These are phyloP conservation scores for Recurvomyces mirabilis DNA, from an alignment of 495 filamentous ascomycete species.

Conservation along the genomic window DNA sequence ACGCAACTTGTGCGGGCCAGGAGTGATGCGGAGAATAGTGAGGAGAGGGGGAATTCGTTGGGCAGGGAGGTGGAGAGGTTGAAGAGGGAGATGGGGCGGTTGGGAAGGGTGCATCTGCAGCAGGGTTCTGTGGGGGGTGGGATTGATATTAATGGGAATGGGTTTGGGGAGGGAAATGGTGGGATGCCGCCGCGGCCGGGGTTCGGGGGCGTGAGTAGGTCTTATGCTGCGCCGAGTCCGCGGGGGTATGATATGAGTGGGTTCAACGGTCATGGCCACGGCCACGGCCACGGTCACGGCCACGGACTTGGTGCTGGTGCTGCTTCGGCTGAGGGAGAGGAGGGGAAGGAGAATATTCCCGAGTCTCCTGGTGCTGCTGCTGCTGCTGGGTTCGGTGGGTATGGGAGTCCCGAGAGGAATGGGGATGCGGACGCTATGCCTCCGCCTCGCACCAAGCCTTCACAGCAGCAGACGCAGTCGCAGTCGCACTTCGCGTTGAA, in stretches of 20 bases:
- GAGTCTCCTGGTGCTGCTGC: background rate
- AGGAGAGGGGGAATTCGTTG: conserved; percentile 69
- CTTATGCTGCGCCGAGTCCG: background rate
- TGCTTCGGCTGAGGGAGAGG: no score
- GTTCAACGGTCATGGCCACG: conserved; percentile 1
- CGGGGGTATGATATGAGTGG: background rate
- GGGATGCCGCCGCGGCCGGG: background rate
- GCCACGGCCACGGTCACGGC: background rate
- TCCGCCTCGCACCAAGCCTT: background rate
- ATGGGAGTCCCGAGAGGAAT: background rate
- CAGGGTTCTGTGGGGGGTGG: conserved; percentile 80
- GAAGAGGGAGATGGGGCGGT: conserved; percentile 59
- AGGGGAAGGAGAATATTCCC: conserved; percentile 40
- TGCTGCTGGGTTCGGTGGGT: no score
- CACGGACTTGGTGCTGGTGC: no score
- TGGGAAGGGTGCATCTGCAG: conserved; percentile 33
- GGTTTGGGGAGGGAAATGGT: conserved; percentile 26
- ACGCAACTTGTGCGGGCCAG: conserved; percentile 89
- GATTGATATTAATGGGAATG: conserved; percentile 66
- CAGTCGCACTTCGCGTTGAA: background rate
- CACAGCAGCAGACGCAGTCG: background rate
- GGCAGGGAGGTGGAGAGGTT: conserved; percentile 83
- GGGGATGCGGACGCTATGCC: background rate
- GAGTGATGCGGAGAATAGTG: conserved; percentile 78
- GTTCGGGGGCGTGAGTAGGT: background rate